Conservation (phyloP, 2,329 filamentous ascomycete genomes). For the Diatrype stigma region DNA sequence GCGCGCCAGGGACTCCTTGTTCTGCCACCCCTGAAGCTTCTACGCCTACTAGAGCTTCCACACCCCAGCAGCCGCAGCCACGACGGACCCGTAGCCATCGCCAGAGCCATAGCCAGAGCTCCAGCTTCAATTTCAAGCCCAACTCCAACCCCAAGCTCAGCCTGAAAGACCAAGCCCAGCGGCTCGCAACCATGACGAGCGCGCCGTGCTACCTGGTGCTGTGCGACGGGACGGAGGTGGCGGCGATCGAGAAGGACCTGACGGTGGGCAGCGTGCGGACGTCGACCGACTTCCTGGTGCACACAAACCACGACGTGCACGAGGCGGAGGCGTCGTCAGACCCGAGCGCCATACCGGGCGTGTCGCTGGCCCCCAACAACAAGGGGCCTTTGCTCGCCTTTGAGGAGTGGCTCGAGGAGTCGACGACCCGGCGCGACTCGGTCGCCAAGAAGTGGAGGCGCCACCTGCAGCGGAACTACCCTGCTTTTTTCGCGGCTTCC, state of each 20-base stretch:
- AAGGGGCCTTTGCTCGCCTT: conserved; percentile 8
- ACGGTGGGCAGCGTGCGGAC: conserved; percentile 37
- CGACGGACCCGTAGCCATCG: neutral
- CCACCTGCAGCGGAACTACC: conserved; percentile 15
- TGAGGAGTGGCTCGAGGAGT: conserved; percentile 27
- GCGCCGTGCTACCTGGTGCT: conserved; percentile 56
- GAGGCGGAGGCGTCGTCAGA: conserved; percentile 1
- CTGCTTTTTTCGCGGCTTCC: neutral
- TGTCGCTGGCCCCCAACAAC: neutral
- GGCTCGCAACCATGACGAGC: conserved; percentile 14
- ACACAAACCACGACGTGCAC: conserved; percentile 51
- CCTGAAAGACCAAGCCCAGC: neutral
- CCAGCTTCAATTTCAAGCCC: too few species aligned
- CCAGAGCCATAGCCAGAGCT: neutral
- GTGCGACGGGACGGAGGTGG: conserved; percentile 42
- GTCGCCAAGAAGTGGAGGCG: conserved; percentile 35
- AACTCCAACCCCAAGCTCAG: too few species aligned
- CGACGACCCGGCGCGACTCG: conserved; percentile 27
- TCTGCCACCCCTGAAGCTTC: too few species aligned
- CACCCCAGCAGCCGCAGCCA: too few species aligned
- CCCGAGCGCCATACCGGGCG: neutral
- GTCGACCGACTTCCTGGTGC: conserved; percentile 47
- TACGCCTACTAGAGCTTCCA: too few species aligned
- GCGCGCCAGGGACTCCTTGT: too few species aligned
- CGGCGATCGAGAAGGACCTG: conserved; percentile 54